These are phyloP conservation scores for Malbranchea cinnamomea DNA, from an alignment of 2,329 filamentous ascomycete species.

Conservation along the genomic window DNA sequence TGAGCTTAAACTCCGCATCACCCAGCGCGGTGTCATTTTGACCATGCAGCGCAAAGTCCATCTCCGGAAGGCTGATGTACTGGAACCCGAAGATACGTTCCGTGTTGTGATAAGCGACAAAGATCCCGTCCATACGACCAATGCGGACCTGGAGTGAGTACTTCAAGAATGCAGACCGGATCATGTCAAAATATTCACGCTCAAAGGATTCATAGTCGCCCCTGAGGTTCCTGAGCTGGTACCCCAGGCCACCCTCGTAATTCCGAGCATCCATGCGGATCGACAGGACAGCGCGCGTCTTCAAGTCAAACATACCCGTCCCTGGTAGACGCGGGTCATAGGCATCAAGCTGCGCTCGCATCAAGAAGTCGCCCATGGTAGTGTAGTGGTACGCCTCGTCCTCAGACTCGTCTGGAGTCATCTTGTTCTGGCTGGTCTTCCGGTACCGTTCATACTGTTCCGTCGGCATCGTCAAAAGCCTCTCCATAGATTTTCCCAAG, in stretches of 20 bases:
- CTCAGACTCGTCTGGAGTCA: constrained; percentile 51
- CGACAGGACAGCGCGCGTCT: constrained; percentile 80
- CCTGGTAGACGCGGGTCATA: constrained; percentile 75
- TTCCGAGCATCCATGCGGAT: constrained; percentile 73
- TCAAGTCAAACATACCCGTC: constrained; percentile 88
- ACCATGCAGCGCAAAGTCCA: constrained; percentile 84
- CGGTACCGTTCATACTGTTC: constrained; percentile 78
- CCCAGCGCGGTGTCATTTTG: constrained; percentile 52
- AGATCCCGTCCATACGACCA: constrained; percentile 97
- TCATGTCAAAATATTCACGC: constrained; percentile 94
- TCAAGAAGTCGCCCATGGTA: constrained; percentile 70
- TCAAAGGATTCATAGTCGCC: constrained; percentile 87
- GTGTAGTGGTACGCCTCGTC: constrained; percentile 80
- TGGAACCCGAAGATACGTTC: constrained; percentile 95
- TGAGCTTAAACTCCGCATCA: constrained; percentile 72
- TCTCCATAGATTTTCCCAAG: constrained; percentile 93
- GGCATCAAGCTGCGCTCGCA: constrained; percentile 91
- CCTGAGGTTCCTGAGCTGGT: constrained; percentile 63
- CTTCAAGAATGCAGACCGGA: constrained; percentile 83
- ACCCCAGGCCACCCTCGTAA: constrained; percentile 62
- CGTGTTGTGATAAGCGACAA: constrained; percentile 91
- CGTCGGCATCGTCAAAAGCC: constrained; percentile 70
- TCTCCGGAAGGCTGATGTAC: constrained; percentile 72
- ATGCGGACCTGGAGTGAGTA: constrained; percentile 94
- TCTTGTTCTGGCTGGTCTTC: constrained; percentile 48